phyloP scores from a whole-genome alignment of 176 grass and related monocot species.

The Bonia amplexicaulis region DNA sequence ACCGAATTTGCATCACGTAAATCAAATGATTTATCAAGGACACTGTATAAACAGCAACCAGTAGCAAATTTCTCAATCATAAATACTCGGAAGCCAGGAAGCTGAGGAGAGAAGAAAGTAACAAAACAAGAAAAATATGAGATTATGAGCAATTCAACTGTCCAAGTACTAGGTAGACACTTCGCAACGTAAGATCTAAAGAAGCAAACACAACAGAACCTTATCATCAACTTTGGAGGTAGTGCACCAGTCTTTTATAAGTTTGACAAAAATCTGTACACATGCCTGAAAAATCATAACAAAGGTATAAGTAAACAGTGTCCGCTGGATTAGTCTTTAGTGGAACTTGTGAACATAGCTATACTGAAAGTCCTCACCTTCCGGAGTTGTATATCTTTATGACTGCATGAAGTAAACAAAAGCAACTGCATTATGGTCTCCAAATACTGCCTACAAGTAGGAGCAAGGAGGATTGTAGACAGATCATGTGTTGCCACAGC shows the following conservation, averaged over 20 bases:
- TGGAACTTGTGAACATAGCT: constrained; percentile 4
- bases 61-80: constrained; percentile 83
- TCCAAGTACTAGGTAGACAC: constrained; percentile 20
- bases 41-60: constrained; percentile 82
- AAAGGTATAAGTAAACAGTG: constrained; percentile 13
- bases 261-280: constrained; percentile 88
- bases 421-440: constrained; percentile 75
- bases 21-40: constrained; percentile 95
- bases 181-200: constrained; percentile 8
- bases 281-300: constrained; percentile 63
- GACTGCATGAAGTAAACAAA: constrained; percentile 71
- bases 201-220: constrained; percentile 42
- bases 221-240: constrained; percentile 68
- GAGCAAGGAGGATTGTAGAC: constrained; percentile 71
- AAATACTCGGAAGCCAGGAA: constrained; percentile 88
- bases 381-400: constrained; percentile 86
- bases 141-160: constrained; percentile 15
- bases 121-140: constrained; percentile 12
- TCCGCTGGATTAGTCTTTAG: not conserved
- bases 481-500: constrained; percentile 76
- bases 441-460: constrained; percentile 65
- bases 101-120: constrained; percentile 44
- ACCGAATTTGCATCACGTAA: constrained; percentile 88
- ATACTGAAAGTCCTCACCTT: constrained; percentile 52
- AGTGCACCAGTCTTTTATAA: constrained; percentile 92